phyloP scores from a whole-genome alignment of 768 basidiomycete genomes.

The Gloeophyllum trabeum region DNA sequence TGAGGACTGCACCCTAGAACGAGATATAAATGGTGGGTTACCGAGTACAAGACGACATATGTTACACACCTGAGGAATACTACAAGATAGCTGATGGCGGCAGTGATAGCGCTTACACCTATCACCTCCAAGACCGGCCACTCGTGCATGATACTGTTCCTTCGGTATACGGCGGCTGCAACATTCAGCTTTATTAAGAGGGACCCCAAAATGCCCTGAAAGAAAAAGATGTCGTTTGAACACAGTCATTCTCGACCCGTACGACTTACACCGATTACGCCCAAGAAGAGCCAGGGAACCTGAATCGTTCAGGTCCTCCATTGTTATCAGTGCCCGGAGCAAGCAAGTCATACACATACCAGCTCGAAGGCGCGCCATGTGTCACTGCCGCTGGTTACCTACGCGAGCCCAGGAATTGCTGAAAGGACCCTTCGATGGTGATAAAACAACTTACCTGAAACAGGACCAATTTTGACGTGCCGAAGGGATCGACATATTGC shows the following conservation, averaged over 20 bases:
- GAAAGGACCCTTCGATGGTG: not conserved
- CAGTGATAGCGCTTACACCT: conserved; percentile 50
- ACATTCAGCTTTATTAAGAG: conserved; percentile 58
- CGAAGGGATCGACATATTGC: conserved; percentile 79
- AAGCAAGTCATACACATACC: conserved; percentile 27
- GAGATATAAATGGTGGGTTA: not conserved
- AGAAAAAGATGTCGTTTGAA: conserved; percentile 2
- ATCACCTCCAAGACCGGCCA: conserved; percentile 62
- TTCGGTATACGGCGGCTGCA: conserved; percentile 48
- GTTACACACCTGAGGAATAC: conserved; percentile 45
- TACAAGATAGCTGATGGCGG: conserved; percentile 61
- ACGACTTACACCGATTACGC: conserved; percentile 50
- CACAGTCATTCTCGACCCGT: too few species aligned
- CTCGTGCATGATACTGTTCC: conserved; percentile 39
- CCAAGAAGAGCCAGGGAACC: conserved; percentile 63
- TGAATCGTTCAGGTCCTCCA: conserved; percentile 14
- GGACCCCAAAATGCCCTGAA: conserved; percentile 54
- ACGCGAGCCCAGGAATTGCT: not conserved
- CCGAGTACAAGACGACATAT: not conserved
- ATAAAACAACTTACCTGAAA: conserved; percentile 42
- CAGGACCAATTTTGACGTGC: conserved; percentile 73
- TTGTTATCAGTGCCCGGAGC: not conserved
- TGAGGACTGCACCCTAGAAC: conserved; percentile 52
- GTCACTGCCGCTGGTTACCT: conserved; percentile 49
- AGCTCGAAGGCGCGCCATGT: conserved; percentile 67